Evolutionary conservation across 306 rosid species (phyloP), one percentile per base, ranked within the genome.

Genomic region (Castanospermum australe): DNA sequence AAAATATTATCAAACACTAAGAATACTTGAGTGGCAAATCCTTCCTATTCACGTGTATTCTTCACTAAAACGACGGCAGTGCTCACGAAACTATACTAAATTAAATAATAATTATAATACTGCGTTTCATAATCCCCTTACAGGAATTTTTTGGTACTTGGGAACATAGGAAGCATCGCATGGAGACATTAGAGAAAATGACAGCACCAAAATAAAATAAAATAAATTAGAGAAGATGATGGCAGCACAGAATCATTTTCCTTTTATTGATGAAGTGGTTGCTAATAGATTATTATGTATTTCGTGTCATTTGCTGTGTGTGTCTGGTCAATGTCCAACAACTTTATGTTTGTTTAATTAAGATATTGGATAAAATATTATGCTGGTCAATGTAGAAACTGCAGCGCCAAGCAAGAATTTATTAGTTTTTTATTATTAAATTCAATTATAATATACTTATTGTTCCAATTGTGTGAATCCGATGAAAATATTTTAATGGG

Each of bases 71-170:
- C 50, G 78, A 78, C 52, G 80, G 67, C 73, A 57, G 61, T 66
- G 62, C 54, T 52, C 54, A 33, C 50, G 8, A 83, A 73, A 57
- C 60, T 10, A 56, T 38, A 73, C 47, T 73, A 73, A 73, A 47
- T 51, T 79, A 83, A 59, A 79, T n/a, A n/a, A n/a, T n/a, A n/a
- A n/a, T n/a, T n/a, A 82, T 71, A 85, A 41, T 57, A n/a, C 3
- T 55, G 59, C 75, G 17, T 48, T 41, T 63, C 74, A 63, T 63
- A 87, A 81, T 81, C 76, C 84, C 82, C 78, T 86, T 33, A 63
- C 82, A 74, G 76, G 84, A 87, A 84, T 81, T 81, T 87, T 87
- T 87, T 7, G 86, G 79, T 84, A 74, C 75, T 68, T 78, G 88
- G 67, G 84, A 85, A 63, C 82, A 78, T 78, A 36, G 74, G 73